These are phyloP conservation scores for Takashimella tepidaria DNA, from an alignment of 1,284 basidiomycete genomes.

Conservation along the genomic window DNA sequence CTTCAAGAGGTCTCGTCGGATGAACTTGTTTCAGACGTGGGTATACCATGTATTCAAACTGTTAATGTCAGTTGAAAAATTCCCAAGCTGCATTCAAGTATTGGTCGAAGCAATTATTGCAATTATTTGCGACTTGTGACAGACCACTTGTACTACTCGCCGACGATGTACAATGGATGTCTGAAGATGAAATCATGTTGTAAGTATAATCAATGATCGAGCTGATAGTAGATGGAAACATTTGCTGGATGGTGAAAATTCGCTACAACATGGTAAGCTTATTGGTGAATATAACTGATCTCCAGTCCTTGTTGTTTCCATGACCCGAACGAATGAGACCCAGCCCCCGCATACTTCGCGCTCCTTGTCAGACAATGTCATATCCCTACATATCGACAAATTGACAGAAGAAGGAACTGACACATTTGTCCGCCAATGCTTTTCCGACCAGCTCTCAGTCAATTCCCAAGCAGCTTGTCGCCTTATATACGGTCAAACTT, in stretches of 20 bases:
- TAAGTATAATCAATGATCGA: conserved; percentile 8
- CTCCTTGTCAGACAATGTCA: conserved; percentile 6
- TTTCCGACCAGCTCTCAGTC: conserved; percentile 16
- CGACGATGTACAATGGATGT: conserved; percentile 44
- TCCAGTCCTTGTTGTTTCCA: conserved; percentile 24
- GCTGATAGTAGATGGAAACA: conserved; percentile 16
- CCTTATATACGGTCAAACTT: conserved; percentile 30
- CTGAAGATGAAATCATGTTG: conserved; percentile 26
- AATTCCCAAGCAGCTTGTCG: conserved; percentile 15
- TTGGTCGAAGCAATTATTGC: conserved; percentile 32
- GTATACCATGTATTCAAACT: not conserved
- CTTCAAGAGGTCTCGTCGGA: conserved; percentile 6
- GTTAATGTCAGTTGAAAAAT: conserved; percentile 21
- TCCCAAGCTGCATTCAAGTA: conserved; percentile 25
- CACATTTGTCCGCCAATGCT: conserved; percentile 19
- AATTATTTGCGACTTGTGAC: conserved; percentile 31
- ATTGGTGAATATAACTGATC: not conserved
- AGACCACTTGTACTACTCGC: conserved; percentile 38
- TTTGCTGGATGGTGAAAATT: conserved; percentile 14
- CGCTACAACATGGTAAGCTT: conserved; percentile 14
- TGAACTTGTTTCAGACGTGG: conserved; percentile 10
- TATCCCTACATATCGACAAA: conserved; percentile 12
- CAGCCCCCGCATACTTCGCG: conserved; percentile 2
- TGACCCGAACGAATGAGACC: conserved; percentile 4
- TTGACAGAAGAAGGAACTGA: conserved; percentile 25